Evolutionary conservation across 305 asterid genomes (phyloP), one percentile per base, ranked within the genome.

Genomic region (Rubia balearica): DNA sequence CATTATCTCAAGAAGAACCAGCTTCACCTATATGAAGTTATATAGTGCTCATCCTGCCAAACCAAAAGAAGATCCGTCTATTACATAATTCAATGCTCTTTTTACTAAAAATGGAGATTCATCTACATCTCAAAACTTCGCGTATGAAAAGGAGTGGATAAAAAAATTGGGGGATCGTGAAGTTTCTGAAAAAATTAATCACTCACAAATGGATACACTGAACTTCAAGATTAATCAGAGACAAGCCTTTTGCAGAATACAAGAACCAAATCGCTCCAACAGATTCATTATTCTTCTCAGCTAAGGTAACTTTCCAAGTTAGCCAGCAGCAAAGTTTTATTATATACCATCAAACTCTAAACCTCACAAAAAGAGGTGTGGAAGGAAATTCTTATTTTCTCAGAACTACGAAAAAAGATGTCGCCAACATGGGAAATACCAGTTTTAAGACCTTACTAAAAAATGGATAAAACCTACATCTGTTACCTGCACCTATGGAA

Each of bases 261-360:
- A 46, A 10, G 0, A 16, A 6, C 45, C 46, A 33, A 62, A 14
- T n/a, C n/a, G n/a, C n/a, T n/a, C n/a, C n/a, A n/a, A n/a, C n/a
- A n/a, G n/a, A n/a, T n/a, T n/a, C n/a, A n/a, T n/a, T n/a, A n/a
- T n/a, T n/a, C n/a, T n/a, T n/a, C n/a, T n/a, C n/a, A n/a, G n/a
- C n/a, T n/a, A n/a, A n/a, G n/a, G n/a, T n/a, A n/a, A n/a, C 40
- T 59, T 59, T 59, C 66, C 65, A 60, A 22, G 17, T 60, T 60
- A 60, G 27, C 36, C 21, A 21, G 11, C 11, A 59, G 5, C 33
- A 53, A 53, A 53, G 21, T 16, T 53, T 16, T 53, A 16, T 16
- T 14, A 49, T 49, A 49, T 49, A 49, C 6, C 46, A 42, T 6
- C 46, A 42, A 6, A 42, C 12, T 42, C 46, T 7, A 8, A 42